Evolutionary conservation across 140 eudicot species (phyloP).

Genomic region (Senecio squalidus): DNA sequence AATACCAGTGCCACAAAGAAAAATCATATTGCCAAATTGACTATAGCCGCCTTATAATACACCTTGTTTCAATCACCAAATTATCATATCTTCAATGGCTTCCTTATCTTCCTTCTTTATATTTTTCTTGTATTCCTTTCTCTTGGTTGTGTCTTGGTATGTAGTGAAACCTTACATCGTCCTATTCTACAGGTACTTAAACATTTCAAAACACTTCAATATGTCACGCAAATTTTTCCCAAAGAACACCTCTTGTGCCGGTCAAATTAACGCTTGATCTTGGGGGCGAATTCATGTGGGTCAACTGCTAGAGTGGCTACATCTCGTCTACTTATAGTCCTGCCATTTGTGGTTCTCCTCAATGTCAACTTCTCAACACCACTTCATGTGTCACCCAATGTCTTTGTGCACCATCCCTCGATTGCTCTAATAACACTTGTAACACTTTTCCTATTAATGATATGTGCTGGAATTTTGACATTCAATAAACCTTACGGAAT

Average conservation of each 20-base stretch:
- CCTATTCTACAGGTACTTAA: constrained; percentile 17
- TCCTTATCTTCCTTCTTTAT: not conserved
- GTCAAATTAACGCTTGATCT: constrained; percentile 23
- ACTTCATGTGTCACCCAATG: constrained; percentile 4
- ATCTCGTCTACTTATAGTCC: constrained; percentile 16
- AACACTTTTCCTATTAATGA: constrained; percentile 9
- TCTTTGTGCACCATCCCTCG: constrained; percentile 7
- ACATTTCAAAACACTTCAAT: constrained; percentile 22
- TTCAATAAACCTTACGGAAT: constrained; percentile 7
- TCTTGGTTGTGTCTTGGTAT: not conserved
- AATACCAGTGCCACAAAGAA: too few relatives aligned
- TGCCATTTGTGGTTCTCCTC: constrained; percentile 16
- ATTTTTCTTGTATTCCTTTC: not conserved
- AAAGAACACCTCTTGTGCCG: constrained; percentile 21
- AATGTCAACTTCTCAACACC: constrained; percentile 18
- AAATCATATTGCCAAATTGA: too few relatives aligned
- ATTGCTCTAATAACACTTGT: constrained; percentile 35
- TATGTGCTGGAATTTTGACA: not conserved
- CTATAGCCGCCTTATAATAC: too few relatives aligned
- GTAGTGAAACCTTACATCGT: constrained; percentile 8
- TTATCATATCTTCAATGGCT: constrained; percentile 7
- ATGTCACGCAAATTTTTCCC: constrained; percentile 20
- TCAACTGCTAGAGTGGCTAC: constrained; percentile 18
- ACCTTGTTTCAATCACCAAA: not conserved
- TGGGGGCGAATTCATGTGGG: constrained; percentile 23